Base-by-base conservation (phyloP, 164 flowering plant species). In the Vitis rupestris region DNA sequence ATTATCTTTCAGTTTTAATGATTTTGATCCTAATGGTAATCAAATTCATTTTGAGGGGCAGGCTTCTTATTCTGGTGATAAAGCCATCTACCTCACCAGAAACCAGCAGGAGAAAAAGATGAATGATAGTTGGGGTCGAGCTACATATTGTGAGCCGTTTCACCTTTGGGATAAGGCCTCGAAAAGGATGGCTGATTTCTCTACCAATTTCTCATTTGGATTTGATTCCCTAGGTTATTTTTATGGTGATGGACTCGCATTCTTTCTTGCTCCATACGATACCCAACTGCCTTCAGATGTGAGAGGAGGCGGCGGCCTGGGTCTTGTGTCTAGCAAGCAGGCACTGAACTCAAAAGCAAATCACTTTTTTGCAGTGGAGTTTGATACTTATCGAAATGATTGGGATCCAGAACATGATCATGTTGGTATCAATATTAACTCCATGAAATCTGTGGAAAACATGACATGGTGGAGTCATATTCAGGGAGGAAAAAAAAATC, bases 281-380 rank as follows among this genome's bases (percentile, higher is more conserved):
- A 47, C 23, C 11, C 2, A 48, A 4, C 3, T 49, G n/a, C 52
- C 27, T 23, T 23, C 66, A 7, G 27, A 8, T 0, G 17, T 47
- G 4, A 11, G 0, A 12, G 6, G 8, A 7, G 51, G 64, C 10
- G 1, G 49, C 3, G 48, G 4, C 49, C 64, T 61, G 4, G 64
- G 16, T 14, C 13, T 61, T 44, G 13, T 10, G 27, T 23, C 27
- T 23, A 23, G 2, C 27, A 23, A 23, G 2, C 8, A 10, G 8
- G 8, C 15, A 10, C 49, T 29, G 0, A 12, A 61, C 31, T n/a
- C 27, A 63, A 30, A 64, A 12, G n/a, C 12, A 10, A 12, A n/a
- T 47, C 64, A 37, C 9, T 53, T 73, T 47, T 63, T 73, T 0
- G 76, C 76, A 1, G 76, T 73, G 9, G 76, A 73, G 47, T 73